Conservation (phyloP, 108 stramenopile species). For the Cylindrotheca closterium region DNA sequence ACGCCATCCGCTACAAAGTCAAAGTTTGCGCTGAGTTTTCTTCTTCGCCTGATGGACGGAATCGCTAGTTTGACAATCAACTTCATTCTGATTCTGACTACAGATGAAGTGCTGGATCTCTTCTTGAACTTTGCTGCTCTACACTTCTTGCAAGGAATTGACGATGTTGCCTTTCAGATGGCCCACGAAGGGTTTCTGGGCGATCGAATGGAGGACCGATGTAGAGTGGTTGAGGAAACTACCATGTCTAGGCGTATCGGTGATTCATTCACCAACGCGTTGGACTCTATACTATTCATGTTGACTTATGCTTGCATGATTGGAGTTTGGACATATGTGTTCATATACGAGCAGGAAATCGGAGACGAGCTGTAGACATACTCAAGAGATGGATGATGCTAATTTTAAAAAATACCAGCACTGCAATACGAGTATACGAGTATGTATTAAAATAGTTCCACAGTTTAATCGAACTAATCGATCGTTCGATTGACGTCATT, state of each 20-base stretch:
- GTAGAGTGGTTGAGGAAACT: not conserved
- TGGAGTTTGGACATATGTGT: not conserved
- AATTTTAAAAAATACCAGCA: too few species aligned
- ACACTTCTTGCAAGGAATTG: conserved; percentile 10
- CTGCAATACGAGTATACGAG: too few species aligned
- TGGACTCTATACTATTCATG: conserved; percentile 10
- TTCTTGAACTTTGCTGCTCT: conserved; percentile 24
- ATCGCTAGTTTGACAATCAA: conserved; percentile 2
- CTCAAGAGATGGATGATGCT: too few species aligned
- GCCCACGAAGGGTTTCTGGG: conserved; percentile 7
- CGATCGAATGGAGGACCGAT: conserved; percentile 3
- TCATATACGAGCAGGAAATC: not conserved
- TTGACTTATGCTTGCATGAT: not conserved
- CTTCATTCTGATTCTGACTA: conserved; percentile 7
- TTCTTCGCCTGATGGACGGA: conserved; percentile 7
- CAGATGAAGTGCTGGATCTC: not conserved
- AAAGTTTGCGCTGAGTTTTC: conserved; percentile 1
- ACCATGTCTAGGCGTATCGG: not conserved
- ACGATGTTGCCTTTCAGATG: conserved; percentile 10
- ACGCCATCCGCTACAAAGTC: not conserved
- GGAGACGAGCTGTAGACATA: too few species aligned
- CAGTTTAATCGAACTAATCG: too few species aligned
- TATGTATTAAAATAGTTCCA: too few species aligned
- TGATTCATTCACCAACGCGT: not conserved
- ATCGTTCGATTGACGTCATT: too few species aligned